phyloP scores from a whole-genome alignment of 2,329 filamentous ascomycete species.

The Cladorrhinum sp. region DNA sequence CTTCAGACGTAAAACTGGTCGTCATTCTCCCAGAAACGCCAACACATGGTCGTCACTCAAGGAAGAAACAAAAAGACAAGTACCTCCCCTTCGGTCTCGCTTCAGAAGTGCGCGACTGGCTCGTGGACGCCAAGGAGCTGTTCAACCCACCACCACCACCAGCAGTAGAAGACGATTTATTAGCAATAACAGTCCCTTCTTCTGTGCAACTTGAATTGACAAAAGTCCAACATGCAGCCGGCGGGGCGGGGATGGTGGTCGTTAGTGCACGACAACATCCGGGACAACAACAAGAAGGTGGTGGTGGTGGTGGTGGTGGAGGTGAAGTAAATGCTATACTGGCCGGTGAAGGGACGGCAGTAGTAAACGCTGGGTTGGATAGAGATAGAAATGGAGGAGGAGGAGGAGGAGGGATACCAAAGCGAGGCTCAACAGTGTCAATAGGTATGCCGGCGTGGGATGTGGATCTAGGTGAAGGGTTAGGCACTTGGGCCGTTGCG shows the following conservation, averaged over 20 bases:
- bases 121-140: constrained; percentile 41
- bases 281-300: too few species aligned
- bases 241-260: not conserved
- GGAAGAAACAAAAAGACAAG: constrained; percentile 14
- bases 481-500: constrained; percentile 36
- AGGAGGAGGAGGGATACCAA: constrained; percentile 28
- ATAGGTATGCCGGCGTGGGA: constrained; percentile 37
- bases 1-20: constrained; percentile 29
- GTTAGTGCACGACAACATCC: not conserved
- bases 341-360: constrained; percentile 14
- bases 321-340: constrained; percentile 7
- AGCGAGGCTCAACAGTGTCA: constrained; percentile 31
- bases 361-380: constrained; percentile 14
- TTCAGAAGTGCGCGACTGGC: constrained; percentile 43
- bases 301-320: not conserved
- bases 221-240: not conserved
- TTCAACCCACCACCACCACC: constrained; percentile 20
- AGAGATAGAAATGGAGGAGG: constrained; percentile 28
- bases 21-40: constrained; percentile 38
- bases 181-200: not conserved
- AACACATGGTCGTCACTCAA: constrained; percentile 32
- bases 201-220: not conserved
- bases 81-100: constrained; percentile 42
- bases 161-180: constrained; percentile 8
- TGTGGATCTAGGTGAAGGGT: constrained; percentile 29